Base-by-base conservation (phyloP, 2,329 filamentous ascomycete species). In the Epichloe brachyelytri region DNA sequence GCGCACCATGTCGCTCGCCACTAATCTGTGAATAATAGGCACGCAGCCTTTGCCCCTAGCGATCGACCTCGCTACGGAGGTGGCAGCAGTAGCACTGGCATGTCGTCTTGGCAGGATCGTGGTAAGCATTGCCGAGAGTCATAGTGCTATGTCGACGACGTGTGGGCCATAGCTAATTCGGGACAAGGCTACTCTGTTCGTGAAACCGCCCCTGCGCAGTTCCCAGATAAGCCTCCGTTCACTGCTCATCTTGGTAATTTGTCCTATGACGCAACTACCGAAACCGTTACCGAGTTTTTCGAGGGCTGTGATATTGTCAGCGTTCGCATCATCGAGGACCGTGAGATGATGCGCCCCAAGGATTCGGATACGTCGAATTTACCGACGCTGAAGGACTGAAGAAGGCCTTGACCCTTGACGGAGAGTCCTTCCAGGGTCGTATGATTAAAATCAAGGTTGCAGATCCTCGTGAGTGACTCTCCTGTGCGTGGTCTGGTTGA, bases 341-440 rank as follows among this genome's bases (percentile, higher is more conserved):
- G 91, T 65, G 78, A 95, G 67, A 86, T 93, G 65, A 82, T 85
- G 69, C 89, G 90, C 64, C 93, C 93, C 58, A 98, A 98, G 76
- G 93, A 46, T 98, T 98, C 63, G 93, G 91, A 55, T 98, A 98
- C 67, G 91, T 95, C 58, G 93, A 98, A 69, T 98, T 98, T 63
- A 82, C 77, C 58, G 84, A 82, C 48, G 73, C 93, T 43, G 91
- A 97, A 47, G 91, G 91, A 53, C 75, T 98, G 63, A 94, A 95
- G 75, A 85, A 89, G 71, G 93, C 93, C 51, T 78, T 98, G 57
- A 80, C 82, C 53, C 78, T 93, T 56, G 90, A 90, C 62, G 87
- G 88, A 61, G 76, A 81, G 54, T 82, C 80, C 53, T 90, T 97
- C 68, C 85, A 94, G 67, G 89, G 89, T 60, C 85, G 93, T 59